A percentile compares a stretch with the other conserved stretches of the same genome.
These are phyloP conservation scores for Mrakia gelida DNA, from an alignment of 768 basidiomycete genomes.

Conservation along the genomic window DNA sequence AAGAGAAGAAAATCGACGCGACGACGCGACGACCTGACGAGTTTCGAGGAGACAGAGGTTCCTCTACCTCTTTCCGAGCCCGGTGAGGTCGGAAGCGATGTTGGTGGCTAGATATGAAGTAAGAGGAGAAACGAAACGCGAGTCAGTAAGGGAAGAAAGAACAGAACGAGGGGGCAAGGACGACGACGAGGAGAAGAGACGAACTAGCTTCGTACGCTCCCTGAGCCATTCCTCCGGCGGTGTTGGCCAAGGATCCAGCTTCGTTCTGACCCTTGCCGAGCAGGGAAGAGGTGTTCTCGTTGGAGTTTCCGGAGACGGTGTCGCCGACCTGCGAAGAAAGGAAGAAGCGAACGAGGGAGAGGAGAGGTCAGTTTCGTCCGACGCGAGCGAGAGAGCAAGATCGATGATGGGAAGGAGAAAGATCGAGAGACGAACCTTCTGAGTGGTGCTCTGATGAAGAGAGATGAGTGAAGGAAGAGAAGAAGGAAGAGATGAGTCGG, in stretches of 20 bases:
- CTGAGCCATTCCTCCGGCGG: background rate
- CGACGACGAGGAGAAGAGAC: background rate
- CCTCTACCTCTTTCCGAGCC: background rate
- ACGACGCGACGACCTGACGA: background rate
- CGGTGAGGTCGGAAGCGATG: background rate
- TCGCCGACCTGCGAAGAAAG: constrained; percentile 33
- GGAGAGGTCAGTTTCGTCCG: background rate
- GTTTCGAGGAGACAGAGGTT: too few species aligned
- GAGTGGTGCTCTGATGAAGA: background rate
- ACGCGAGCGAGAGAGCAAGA: too few species aligned
- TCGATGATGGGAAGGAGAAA: background rate
- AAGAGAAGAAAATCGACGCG: background rate
- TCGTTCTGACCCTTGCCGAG: constrained; percentile 7
- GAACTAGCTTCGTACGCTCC: constrained; percentile 1
- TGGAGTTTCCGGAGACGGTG: constrained; percentile 40
- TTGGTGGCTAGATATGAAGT: background rate
- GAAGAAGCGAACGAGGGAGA: background rate
- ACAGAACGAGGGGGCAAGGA: background rate
- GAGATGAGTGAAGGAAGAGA: too few species aligned
- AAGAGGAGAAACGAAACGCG: too few species aligned
- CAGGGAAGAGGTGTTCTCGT: constrained; percentile 36
- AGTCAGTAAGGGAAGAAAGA: background rate
- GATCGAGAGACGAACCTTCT: background rate
- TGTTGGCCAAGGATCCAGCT: constrained; percentile 2
- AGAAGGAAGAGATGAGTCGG: too few species aligned